Base-by-base conservation (phyloP, 805 yeast species). In the Hanseniaspora lindneri region DNA sequence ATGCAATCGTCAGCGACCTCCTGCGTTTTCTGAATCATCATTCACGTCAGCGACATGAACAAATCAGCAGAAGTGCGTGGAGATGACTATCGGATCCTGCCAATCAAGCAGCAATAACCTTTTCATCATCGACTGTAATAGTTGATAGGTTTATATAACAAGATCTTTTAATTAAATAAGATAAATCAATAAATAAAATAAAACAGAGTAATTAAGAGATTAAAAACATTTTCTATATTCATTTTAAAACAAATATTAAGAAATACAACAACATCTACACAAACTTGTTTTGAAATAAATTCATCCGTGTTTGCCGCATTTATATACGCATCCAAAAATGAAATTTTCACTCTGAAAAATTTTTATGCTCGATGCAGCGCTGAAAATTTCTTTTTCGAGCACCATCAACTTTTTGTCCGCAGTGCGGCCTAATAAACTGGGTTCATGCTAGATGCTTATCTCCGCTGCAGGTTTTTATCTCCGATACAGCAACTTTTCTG, bases 101-200 rank as follows among this genome's bases (percentile, higher is more conserved):
- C 72, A 14, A 33, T 33, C 29, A 42, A 42, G 46, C 39, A 33
- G 33, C 39, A 33, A 42, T 33, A 33, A 30, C 23, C 39, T 25
- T 64, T 56, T 71, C 76, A 62, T 74, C 76, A 71, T 70, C 65
- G 76, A 70, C 76, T 73, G 76, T 69, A 65, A 70, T 73, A 73
- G 77, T 72, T 73, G 77, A 70, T 71, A 57, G 58, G 52, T 70
- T 66, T 23, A 27, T 9, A 9, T 9, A 9, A 9, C 13, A 9
- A 27, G 9, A 9, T 9, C 30, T 27, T 27, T 27, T 27, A 27
- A 27, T n/a, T n/a, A n/a, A n/a, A n/a, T n/a, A n/a, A n/a, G n/a
- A n/a, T n/a, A n/a, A n/a, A n/a, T n/a, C n/a, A n/a, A n/a, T n/a
- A n/a, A n/a, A n/a, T n/a, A n/a, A n/a, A n/a, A n/a, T n/a, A n/a